Conservation (phyloP, 1,284 basidiomycete genomes). For the Naganishia liquefaciens region DNA sequence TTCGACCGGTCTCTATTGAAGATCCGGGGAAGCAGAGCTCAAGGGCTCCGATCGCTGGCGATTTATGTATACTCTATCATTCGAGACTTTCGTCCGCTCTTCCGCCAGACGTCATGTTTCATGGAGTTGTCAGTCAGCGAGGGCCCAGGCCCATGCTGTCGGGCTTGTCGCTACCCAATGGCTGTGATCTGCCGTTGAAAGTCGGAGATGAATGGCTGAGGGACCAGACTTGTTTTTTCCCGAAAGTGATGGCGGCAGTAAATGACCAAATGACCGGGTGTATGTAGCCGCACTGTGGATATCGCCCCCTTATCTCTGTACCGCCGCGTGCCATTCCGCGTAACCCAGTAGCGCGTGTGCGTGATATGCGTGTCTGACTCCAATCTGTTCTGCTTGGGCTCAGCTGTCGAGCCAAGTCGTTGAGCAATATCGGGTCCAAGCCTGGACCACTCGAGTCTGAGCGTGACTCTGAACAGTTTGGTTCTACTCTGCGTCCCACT, state of each 20-base stretch:
- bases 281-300: not conserved
- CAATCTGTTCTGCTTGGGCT: not conserved
- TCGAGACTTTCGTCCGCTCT: no score
- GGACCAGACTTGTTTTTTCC: not conserved
- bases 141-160: not conserved
- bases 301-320: conserved; percentile 1
- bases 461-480: not conserved
- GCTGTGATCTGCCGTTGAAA: not conserved
- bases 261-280: not conserved
- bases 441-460: not conserved
- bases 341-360: not conserved
- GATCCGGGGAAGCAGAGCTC: no score
- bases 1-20: no score
- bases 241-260: not conserved
- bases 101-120: no score
- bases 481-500: not conserved
- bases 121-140: not conserved
- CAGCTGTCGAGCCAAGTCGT: not conserved
- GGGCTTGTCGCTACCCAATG: not conserved
- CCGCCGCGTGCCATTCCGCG: not conserved
- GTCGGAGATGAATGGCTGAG: not conserved
- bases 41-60: no score
- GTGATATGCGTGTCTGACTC: not conserved
- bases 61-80: no score
- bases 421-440: not conserved